phyloP scores from a whole-genome alignment of 1,284 basidiomycete species.

The Fomitopsis schrenkii region DNA sequence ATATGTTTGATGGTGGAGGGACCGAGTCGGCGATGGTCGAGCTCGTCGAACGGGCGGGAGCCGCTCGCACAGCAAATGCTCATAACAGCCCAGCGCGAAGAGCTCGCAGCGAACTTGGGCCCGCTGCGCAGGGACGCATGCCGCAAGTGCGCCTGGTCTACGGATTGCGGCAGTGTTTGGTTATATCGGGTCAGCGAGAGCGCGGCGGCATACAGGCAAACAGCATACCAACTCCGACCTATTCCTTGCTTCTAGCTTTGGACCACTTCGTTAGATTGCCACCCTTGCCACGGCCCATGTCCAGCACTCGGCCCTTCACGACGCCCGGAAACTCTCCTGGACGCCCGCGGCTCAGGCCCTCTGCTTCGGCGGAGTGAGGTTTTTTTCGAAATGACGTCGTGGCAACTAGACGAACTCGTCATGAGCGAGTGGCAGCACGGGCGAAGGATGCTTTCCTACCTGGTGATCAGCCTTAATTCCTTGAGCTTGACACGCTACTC shows the following conservation, averaged over 20 bases:
- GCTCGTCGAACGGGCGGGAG: no score
- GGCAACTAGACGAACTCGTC: no score
- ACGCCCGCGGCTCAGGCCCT: conserved; percentile 32
- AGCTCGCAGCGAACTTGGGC: conserved; percentile 69
- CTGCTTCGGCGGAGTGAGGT: conserved; percentile 24
- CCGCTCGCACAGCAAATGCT: conserved; percentile 62
- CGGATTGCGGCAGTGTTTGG: conserved; percentile 87
- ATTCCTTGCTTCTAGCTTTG: conserved; percentile 76
- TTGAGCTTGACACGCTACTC: no score
- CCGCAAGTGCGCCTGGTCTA: conserved; percentile 84
- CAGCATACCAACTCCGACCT: conserved; percentile 78
- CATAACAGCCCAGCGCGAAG: conserved; percentile 87
- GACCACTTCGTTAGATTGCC: conserved; percentile 97
- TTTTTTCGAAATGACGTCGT: no score
- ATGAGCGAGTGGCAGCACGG: no score
- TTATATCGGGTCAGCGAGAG: conserved; percentile 3
- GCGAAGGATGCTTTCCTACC: no score
- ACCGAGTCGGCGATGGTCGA: no score
- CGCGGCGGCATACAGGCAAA: background rate
- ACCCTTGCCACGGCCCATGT: conserved; percentile 97
- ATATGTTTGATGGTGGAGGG: no score
- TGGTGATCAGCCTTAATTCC: no score
- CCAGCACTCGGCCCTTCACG: conserved; percentile 73
- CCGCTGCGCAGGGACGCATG: conserved; percentile 40
- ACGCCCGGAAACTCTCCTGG: conserved; percentile 8